Conservation (phyloP, 257 asterid genomes). For the Misopates orontium region DNA sequence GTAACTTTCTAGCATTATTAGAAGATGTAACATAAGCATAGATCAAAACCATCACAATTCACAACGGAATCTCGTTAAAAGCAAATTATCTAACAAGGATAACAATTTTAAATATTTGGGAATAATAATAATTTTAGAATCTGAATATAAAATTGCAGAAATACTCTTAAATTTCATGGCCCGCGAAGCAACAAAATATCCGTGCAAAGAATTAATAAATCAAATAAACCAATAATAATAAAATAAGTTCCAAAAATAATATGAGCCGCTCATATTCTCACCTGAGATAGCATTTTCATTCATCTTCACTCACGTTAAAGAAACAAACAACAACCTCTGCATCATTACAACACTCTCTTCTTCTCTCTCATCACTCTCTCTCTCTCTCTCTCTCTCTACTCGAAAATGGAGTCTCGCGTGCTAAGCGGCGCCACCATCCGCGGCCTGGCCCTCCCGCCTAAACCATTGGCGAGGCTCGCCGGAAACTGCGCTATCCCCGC, state of each 20-base stretch:
- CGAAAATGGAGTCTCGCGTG: conserved; percentile 90
- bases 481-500: conserved; percentile 37
- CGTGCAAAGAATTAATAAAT: neutral
- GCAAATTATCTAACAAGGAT: too few relatives aligned
- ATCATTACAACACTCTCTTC: neutral
- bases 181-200: conserved; percentile 12
- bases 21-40: too few relatives aligned
- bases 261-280: conserved; percentile 46
- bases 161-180: too few relatives aligned
- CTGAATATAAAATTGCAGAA: neutral
- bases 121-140: neutral
- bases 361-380: neutral
- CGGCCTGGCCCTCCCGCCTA: conserved; percentile 53
- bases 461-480: conserved; percentile 43
- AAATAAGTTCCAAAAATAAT: too few relatives aligned
- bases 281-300: conserved; percentile 32
- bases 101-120: too few relatives aligned
- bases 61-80: too few relatives aligned
- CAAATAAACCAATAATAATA: conserved; percentile 18
- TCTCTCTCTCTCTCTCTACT: conserved; percentile 33
- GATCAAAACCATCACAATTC: too few relatives aligned
- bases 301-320: too few relatives aligned
- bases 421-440: conserved; percentile 72
- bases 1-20: too few relatives aligned
- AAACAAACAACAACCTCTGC: neutral